A percentile compares a stretch with the other conserved stretches of the same genome.
These are phyloP conservation scores for Leishmania martiniquensis DNA, from an alignment of 208 protist genomes.

Conservation along the genomic window DNA sequence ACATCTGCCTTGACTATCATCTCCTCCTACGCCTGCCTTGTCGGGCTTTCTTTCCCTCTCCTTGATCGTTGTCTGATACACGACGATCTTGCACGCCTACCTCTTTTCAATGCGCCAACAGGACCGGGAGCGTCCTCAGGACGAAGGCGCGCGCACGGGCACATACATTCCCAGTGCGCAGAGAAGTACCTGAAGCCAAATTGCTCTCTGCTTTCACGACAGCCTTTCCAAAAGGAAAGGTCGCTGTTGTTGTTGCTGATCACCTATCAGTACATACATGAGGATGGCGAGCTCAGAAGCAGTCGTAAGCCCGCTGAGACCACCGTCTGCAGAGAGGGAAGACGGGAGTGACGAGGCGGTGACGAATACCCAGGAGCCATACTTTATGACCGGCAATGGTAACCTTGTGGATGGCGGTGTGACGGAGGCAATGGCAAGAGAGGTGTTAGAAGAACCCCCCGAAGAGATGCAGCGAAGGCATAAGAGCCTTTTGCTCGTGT, in stretches of 20 bases:
- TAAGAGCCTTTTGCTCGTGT: constrained; percentile 25
- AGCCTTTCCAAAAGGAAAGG: too few relatives aligned
- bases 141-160: not conserved
- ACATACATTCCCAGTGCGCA: not conserved
- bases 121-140: not conserved
- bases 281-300: not conserved
- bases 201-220: not conserved
- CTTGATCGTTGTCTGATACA: not conserved
- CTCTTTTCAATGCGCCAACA: not conserved
- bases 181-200: not conserved
- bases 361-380: not conserved
- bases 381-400: not conserved
- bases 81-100: not conserved
- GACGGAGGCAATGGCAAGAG: not conserved
- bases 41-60: not conserved
- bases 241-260: not conserved
- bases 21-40: not conserved
- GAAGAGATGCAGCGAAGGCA: constrained; percentile 29
- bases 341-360: not conserved
- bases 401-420: constrained; percentile 5
- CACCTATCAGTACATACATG: not conserved
- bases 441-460: not conserved
- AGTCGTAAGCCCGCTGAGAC: not conserved
- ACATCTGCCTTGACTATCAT: not conserved
- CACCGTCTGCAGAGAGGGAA: not conserved